These are phyloP conservation scores for Naganishia randhawae DNA, from an alignment of 768 basidiomycete genomes.

Conservation along the genomic window DNA sequence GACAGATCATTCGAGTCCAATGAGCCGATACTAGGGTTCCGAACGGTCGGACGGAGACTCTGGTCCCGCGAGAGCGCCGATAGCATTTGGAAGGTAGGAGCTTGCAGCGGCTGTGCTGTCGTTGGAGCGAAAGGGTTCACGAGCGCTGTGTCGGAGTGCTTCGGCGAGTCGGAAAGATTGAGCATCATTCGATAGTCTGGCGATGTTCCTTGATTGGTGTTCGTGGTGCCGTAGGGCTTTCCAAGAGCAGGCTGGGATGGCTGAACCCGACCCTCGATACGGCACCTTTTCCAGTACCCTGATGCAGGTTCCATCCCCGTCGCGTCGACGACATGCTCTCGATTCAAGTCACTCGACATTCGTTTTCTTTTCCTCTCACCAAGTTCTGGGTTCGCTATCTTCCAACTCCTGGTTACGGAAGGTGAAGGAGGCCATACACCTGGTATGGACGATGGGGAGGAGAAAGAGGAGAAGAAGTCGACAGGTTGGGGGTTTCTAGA, in stretches of 20 bases:
- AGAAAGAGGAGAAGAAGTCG: neutral
- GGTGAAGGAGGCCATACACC: conserved; percentile 4
- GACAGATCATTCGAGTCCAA: conserved; percentile 14
- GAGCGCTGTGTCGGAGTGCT: neutral
- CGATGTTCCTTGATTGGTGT: neutral
- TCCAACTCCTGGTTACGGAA: neutral
- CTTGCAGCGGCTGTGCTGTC: neutral
- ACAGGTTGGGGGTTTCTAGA: neutral
- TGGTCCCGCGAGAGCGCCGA: too few species aligned
- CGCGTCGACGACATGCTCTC: neutral
- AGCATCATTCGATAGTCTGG: conserved; percentile 15
- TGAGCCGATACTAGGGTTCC: conserved; percentile 7
- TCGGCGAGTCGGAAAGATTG: conserved; percentile 2
- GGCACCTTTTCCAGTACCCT: too few species aligned
- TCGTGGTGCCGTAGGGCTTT: neutral
- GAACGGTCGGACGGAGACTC: conserved; percentile 9
- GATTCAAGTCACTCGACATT: neutral
- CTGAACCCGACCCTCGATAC: neutral
- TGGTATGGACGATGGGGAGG: neutral
- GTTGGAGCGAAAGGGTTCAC: neutral
- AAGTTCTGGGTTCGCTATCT: neutral
- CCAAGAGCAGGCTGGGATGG: too few species aligned
- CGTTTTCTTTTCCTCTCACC: neutral
- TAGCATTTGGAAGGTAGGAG: neutral
- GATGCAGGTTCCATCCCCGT: neutral